These are phyloP conservation scores for Saccharomyces paradoxus DNA, from an alignment of 805 yeast genomes.

Conservation along the genomic window DNA sequence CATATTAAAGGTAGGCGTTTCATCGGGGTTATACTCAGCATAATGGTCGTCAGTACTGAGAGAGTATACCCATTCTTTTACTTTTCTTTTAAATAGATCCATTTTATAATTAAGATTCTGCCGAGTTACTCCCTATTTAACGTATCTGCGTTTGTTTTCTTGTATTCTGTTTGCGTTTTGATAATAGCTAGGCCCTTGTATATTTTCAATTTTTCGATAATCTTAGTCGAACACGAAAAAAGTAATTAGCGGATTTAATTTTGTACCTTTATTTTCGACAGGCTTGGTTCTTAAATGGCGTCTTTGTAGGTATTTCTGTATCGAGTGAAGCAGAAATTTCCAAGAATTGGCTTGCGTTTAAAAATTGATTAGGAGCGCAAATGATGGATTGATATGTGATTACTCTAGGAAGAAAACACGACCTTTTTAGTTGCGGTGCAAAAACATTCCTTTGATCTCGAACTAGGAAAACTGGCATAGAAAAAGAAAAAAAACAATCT, in stretches of 20 bases:
- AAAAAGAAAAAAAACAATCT: background rate
- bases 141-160: background rate
- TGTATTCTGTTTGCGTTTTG: background rate
- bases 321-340: background rate
- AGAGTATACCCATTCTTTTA: slow-evolving; percentile 55
- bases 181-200: background rate
- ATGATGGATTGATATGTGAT: background rate
- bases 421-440: background rate
- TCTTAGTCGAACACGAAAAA: background rate
- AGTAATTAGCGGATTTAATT: background rate
- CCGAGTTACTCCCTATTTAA: background rate
- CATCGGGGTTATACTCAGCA: slow-evolving; percentile 52
- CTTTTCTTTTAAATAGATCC: slow-evolving; percentile 36
- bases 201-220: background rate
- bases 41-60: slow-evolving; percentile 61
- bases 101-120: slow-evolving; percentile 10
- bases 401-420: background rate
- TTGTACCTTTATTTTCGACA: background rate
- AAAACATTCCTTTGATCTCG: background rate
- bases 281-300: background rate
- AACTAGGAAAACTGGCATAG: background rate
- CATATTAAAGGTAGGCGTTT: slow-evolving; percentile 26
- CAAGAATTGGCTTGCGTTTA: background rate
- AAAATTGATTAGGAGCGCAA: background rate
- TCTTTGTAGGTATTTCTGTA: background rate